Conservation (phyloP, 805 yeast genomes). For the Myxozyma nipponensis region DNA sequence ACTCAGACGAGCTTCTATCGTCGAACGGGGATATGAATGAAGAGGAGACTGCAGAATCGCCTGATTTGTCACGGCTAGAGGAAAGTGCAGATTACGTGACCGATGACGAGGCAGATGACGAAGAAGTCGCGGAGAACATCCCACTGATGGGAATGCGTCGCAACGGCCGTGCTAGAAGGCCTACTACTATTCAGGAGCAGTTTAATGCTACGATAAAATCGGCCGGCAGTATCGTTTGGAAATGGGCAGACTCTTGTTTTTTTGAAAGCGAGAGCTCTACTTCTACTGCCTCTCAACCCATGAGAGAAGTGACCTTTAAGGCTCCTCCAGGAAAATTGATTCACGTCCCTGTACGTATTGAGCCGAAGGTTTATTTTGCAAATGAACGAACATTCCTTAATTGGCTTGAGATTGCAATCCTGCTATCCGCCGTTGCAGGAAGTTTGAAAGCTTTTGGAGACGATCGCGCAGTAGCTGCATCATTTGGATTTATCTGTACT, state of each 20-base stretch:
- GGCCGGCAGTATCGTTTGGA: constrained; percentile 10
- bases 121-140: constrained; percentile 24
- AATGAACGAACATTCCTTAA: constrained; percentile 91
- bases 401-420: constrained; percentile 88
- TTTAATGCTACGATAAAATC: constrained; percentile 17
- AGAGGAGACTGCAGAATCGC: constrained; percentile 38
- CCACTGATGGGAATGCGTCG: constrained; percentile 28
- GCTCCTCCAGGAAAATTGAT: constrained; percentile 76
- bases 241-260: constrained; percentile 17
- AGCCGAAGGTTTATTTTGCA: constrained; percentile 98
- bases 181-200: constrained; percentile 6
- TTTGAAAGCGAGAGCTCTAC: constrained; percentile 10
- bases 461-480: constrained; percentile 59
- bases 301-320: constrained; percentile 16
- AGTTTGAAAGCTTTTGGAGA: constrained; percentile 83
- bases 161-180: constrained; percentile 12
- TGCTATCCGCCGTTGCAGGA: constrained; percentile 85
- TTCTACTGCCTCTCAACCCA: constrained; percentile 1
- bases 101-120: constrained; percentile 30
- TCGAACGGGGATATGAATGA: constrained; percentile 36
- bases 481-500: constrained; percentile 79
- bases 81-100: constrained; percentile 8
- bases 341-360: constrained; percentile 91
- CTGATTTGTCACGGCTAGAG: background rate
- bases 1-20: constrained; percentile 31